Conservation (phyloP, 225 moss, liverwort and hornwort species). For the Physcomitrellopsis africana region DNA sequence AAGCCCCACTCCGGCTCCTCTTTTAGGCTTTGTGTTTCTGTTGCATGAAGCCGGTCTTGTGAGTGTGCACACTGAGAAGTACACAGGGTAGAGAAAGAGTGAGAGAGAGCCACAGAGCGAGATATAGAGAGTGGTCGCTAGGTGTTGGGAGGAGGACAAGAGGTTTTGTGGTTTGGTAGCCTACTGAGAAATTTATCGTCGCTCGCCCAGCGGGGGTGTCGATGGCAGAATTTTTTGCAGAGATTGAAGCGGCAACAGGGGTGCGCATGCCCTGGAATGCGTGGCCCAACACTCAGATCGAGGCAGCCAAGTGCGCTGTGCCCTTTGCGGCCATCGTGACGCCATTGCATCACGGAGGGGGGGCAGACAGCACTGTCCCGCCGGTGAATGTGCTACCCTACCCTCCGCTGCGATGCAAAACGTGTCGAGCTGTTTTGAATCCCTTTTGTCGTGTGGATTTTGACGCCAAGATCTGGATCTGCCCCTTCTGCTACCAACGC, state of each 20-base stretch:
- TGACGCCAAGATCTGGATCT: slow-evolving; percentile 97
- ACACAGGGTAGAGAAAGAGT: too few relatives aligned
- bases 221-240: slow-evolving; percentile 90
- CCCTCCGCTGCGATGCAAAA: slow-evolving; percentile 84
- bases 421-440: slow-evolving; percentile 87
- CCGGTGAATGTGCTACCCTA: slow-evolving; percentile 71
- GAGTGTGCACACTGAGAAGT: too few relatives aligned
- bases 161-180: slow-evolving; percentile 34
- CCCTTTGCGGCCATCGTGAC: slow-evolving; percentile 85
- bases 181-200: slow-evolving; percentile 30
- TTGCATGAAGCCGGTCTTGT: too few relatives aligned
- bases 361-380: slow-evolving; percentile 34
- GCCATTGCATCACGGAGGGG: slow-evolving; percentile 61
- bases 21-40: too few relatives aligned
- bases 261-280: slow-evolving; percentile 97
- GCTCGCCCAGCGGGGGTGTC: slow-evolving; percentile 38
- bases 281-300: slow-evolving; percentile 88
- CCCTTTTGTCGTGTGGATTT: slow-evolving; percentile 98
- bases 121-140: too few relatives aligned
- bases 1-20: too few relatives aligned
- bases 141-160: background rate
- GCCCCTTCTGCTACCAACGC: slow-evolving; percentile 97
- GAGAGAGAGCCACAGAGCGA: too few relatives aligned
- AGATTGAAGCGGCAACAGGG: slow-evolving; percentile 76
- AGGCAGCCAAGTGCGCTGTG: slow-evolving; percentile 93